phyloP scores from a whole-genome alignment of 192 early-diverging fungal species.

The Chytriomyces hyalinus region DNA sequence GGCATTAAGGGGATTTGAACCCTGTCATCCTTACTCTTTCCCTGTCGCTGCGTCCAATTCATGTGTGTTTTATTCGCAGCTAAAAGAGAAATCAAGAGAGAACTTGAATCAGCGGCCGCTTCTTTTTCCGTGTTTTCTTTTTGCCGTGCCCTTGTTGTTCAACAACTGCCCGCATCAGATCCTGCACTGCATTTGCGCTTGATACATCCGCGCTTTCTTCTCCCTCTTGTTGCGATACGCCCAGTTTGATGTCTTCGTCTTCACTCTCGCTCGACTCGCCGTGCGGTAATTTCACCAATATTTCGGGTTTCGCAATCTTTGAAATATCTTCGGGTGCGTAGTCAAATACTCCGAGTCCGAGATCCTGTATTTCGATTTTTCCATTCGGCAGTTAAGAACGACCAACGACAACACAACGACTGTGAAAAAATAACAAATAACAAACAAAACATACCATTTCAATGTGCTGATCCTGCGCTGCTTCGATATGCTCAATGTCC shows the following conservation, averaged over 20 bases:
- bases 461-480: slow-evolving; percentile 7
- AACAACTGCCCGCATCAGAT: background rate
- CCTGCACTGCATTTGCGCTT: background rate
- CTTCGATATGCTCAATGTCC: slow-evolving; percentile 26
- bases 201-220: background rate
- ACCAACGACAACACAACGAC: background rate
- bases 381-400: background rate
- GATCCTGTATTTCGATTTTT: background rate
- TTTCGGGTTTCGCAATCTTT: slow-evolving; percentile 15
- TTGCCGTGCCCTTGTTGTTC: background rate
- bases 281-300: background rate
- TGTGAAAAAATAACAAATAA: background rate
- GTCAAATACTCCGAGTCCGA: slow-evolving; percentile 29
- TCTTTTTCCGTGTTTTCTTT: background rate
- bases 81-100: background rate
- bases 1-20: background rate
- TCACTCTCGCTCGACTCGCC: background rate
- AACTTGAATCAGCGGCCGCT: background rate
- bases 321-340: slow-evolving; percentile 24
- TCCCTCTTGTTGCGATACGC: background rate
- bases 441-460: slow-evolving; percentile 15
- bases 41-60: background rate
- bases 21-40: background rate
- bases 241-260: background rate
- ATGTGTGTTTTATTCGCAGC: background rate